Conservation (phyloP, 257 asterid genomes). For the Linaria vulgaris region DNA sequence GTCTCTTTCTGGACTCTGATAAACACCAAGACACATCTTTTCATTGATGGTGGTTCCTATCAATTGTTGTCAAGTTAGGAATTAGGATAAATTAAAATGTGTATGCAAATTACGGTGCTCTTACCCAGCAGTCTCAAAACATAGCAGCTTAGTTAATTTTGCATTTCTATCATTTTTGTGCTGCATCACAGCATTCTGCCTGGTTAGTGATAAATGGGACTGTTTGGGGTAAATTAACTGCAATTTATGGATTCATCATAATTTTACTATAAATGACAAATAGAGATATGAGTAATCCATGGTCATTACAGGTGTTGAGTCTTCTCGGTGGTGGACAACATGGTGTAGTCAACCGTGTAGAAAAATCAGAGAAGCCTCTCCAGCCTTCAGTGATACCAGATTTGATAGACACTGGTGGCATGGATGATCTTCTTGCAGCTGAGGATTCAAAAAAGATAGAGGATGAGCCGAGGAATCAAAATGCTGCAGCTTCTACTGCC, state of each 20-base stretch:
- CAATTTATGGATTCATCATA: constrained; percentile 4
- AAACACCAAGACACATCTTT: background rate
- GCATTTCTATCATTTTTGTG: background rate
- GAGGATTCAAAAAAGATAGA: constrained; percentile 41
- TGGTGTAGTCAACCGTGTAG: constrained; percentile 44
- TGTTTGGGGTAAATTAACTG: constrained; percentile 1
- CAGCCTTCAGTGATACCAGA: constrained; percentile 71
- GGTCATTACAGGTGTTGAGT: constrained; percentile 57
- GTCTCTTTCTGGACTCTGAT: constrained; percentile 8
- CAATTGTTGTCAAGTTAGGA: constrained; percentile 1
- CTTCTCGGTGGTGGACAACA: constrained; percentile 61
- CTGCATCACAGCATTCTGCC: constrained; percentile 8
- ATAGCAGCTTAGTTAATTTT: constrained; percentile 4
- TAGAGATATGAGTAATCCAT: constrained; percentile 6
- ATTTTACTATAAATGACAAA: constrained; percentile 2
- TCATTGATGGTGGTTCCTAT: background rate
- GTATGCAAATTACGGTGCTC: constrained; percentile 3
- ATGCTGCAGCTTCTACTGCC: constrained; percentile 43
- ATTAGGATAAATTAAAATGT: background rate
- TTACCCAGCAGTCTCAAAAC: background rate
- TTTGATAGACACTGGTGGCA: constrained; percentile 83
- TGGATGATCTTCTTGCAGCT: constrained; percentile 47
- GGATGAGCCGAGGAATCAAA: constrained; percentile 36
- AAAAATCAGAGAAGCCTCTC: constrained; percentile 39
- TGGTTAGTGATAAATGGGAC: constrained; percentile 1